Evolutionary conservation across 352 stramenopile species (phyloP).

Genomic region (Salisapilia sapeloensis): DNA sequence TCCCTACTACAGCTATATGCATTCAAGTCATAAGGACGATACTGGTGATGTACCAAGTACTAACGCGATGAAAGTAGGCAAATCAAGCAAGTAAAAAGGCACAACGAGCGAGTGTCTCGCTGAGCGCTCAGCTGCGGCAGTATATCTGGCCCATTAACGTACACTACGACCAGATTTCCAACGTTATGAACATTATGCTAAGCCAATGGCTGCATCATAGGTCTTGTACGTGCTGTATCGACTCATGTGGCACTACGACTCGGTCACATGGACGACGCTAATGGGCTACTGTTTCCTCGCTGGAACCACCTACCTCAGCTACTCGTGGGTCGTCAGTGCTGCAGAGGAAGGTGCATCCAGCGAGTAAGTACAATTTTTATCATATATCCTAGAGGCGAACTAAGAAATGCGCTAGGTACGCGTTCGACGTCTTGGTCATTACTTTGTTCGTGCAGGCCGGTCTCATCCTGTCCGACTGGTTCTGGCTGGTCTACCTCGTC

Average conservation of each 20-base stretch:
- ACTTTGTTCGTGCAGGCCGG: conserved; percentile 66
- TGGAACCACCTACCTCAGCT: conserved; percentile 55
- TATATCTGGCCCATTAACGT: conserved; percentile 74
- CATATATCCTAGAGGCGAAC: neutral
- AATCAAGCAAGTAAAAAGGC: conserved; percentile 80
- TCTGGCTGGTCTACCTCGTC: conserved; percentile 69
- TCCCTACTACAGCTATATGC: too few relatives aligned
- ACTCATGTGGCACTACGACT: conserved; percentile 50
- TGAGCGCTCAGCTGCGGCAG: conserved; percentile 53
- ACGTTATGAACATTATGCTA: neutral
- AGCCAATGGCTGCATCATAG: conserved; percentile 3
- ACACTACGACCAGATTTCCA: too few relatives aligned
- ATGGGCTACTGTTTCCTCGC: conserved; percentile 47
- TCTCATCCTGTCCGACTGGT: conserved; percentile 72
- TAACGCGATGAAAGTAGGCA: too few relatives aligned
- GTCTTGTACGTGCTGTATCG: conserved; percentile 58
- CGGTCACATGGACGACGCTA: conserved; percentile 51
- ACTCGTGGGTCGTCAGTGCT: conserved; percentile 63
- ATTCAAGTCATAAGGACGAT: too few relatives aligned
- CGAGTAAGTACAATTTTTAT: conserved; percentile 21
- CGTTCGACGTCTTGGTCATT: conserved; percentile 74
- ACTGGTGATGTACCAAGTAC: too few relatives aligned
- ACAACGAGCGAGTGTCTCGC: conserved; percentile 36
- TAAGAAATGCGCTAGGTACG: conserved; percentile 19
- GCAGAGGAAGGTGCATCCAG: conserved; percentile 59